Evolutionary conservation across 768 basidiomycete genomes (phyloP), one percentile per base, ranked within the genome.

Genomic region (Panaeolus cyanescens): DNA sequence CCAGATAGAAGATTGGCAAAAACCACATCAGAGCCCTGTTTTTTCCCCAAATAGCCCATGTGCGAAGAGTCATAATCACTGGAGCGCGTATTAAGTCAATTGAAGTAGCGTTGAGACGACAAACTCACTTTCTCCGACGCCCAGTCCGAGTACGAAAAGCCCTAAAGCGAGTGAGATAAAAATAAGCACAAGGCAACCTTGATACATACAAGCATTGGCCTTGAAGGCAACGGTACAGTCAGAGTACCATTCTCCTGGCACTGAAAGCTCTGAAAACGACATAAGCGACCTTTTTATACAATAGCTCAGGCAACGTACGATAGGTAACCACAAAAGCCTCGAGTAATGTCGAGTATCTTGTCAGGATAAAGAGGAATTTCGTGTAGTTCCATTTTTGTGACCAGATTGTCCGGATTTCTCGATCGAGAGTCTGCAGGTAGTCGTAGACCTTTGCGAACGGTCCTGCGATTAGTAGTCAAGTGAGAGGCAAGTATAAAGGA

Each of bases 251-350:
- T 59, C 56, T 42, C 61, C 64, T 3, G 63, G 58, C 15, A 68
- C 55, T 4, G 59, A 56, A 37, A 62, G 37, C 20, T 64, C 66
- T 67, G 33, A 17, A 19, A 10, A 36, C n/a, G n/a, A n/a, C n/a
- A n/a, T n/a, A n/a, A n/a, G n/a, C n/a, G n/a, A n/a, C n/a, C n/a
- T n/a, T n/a, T n/a, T n/a, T n/a, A n/a, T n/a, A n/a, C n/a, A n/a
- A n/a, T n/a, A n/a, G n/a, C n/a, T 20, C 1, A 42, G 6, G 59
- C 5, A 8, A 59, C 66, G 55, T 54, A 70, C 70, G 65, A 53
- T 59, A 65, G 4, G 67, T 62, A 15, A 70, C 56, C 6, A 68
- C 61, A 9, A 58, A 67, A n/a, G 62, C 66, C 42, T 70, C 68
- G 4, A 66, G 33, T 34, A 70, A 62, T 3, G 65, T 56, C 19